These are phyloP conservation scores for Apiotrichum gamsii DNA, from an alignment of 1,284 basidiomycete species.

Conservation along the genomic window DNA sequence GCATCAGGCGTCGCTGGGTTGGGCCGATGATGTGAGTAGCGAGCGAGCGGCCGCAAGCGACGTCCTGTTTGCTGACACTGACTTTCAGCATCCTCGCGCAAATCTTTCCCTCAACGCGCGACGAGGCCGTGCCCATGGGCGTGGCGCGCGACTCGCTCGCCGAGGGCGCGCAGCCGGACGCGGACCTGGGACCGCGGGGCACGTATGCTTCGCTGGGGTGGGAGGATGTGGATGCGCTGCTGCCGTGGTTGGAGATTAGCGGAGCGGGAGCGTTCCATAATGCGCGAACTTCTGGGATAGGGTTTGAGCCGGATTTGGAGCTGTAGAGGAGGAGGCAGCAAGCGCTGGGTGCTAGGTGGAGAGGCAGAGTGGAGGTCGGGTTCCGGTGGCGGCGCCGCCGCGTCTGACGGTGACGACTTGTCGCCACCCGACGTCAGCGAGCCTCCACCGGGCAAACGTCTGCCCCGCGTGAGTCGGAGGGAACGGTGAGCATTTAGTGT, in stretches of 20 bases:
- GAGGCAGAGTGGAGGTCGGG: no score
- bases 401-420: no score
- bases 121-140: slow-evolving; percentile 21
- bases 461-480: no score
- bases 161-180: slow-evolving; percentile 28
- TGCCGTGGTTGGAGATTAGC: slow-evolving; percentile 37
- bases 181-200: slow-evolving; percentile 39
- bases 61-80: slow-evolving; percentile 4
- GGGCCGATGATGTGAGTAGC: slow-evolving; percentile 43
- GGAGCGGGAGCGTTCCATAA: slow-evolving; percentile 27
- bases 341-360: slow-evolving; percentile 1
- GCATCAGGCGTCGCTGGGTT: slow-evolving; percentile 34
- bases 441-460: no score
- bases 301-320: slow-evolving; percentile 21
- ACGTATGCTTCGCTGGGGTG: slow-evolving; percentile 43
- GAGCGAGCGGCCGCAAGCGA: neutral
- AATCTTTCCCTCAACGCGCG: slow-evolving; percentile 26
- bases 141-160: slow-evolving; percentile 10
- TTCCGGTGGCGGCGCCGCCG: no score
- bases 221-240: slow-evolving; percentile 37
- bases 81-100: slow-evolving; percentile 39
- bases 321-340: neutral
- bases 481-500: no score
- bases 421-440: no score
- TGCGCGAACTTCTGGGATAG: slow-evolving; percentile 28